Evolutionary conservation across 2,329 filamentous ascomycete species (phyloP), one percentile per base, ranked within the genome.

Genomic region (Pseudocercospora eumusae): DNA sequence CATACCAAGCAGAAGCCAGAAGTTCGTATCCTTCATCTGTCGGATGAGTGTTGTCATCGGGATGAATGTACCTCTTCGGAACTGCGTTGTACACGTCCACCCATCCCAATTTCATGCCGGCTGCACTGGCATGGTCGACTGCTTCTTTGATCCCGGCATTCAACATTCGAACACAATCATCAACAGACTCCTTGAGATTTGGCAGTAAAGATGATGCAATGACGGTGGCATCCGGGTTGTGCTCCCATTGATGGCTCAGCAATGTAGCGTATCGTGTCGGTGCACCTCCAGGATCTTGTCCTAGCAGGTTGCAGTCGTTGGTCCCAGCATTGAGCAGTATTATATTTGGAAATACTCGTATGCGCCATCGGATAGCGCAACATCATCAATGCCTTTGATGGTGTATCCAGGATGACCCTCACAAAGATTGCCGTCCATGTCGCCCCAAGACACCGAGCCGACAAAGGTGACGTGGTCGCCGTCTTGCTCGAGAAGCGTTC

Each of bases 341-440:
- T 9, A 59, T 2, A 18, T 59, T 50, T 7, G 56, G 56, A 7
- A 15, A 23, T 33, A 53, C 20, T 53, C 47, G 18, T 42, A 54
- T 44, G 21, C 10, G 25, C 56, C 56, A 23, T 56, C 54, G n/a
- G 33, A 25, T 6, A 44, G 20, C 4, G 54, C 25, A 5, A 36
- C 15, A 49, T 61, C 58, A 49, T 63, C 55, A 21, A 57, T 27
- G 7, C 49, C 20, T 8, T 50, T 54, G 21, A 61, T 63, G 1
- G 53, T 59, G 25, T 45, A 36, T 10, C 42, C 56, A 1, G 21
- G 44, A 47, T 60, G 57, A n/a, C 18, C 61, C 49, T 63, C 63
- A 13, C 45, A 18, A 31, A 27, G n/a, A 47, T 61, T 61, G 58
- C 61, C 47, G 21, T 18, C 33, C 59, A 66, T 64, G 25, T 57